A percentile compares a stretch with the other conserved stretches of the same genome.
Evolutionary conservation across 129 eudicot genomes (phyloP).

Genomic region (Arctium minus): DNA sequence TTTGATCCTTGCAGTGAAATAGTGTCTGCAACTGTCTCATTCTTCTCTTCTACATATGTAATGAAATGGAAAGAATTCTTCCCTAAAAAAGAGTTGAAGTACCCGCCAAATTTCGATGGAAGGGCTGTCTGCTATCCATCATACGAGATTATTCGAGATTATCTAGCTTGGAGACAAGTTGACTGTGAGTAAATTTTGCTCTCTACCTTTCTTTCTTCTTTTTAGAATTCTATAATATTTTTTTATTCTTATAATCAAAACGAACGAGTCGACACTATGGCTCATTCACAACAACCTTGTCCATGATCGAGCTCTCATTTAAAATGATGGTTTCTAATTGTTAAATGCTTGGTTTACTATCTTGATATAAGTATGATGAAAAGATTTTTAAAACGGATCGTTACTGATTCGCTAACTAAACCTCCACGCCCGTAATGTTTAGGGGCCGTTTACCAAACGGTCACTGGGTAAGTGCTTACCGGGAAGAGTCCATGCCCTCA

Average conservation of each 20-base stretch:
- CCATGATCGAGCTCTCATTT: not conserved
- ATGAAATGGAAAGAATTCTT: conserved; percentile 72
- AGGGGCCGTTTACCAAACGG: too few relatives aligned
- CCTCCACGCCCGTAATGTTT: too few relatives aligned
- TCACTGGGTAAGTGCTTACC: too few relatives aligned
- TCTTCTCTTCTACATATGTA: conserved; percentile 67
- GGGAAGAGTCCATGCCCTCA: too few relatives aligned
- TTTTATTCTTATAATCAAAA: not conserved
- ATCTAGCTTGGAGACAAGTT: conserved; percentile 98
- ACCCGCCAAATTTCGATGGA: conserved; percentile 84
- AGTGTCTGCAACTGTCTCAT: conserved; percentile 72
- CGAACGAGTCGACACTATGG: not conserved
- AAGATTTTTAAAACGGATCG: too few relatives aligned
- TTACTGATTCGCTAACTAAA: too few relatives aligned
- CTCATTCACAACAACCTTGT: not conserved
- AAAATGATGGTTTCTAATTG: too few relatives aligned
- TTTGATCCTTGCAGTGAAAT: conserved; percentile 49
- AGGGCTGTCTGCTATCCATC: conserved; percentile 93
- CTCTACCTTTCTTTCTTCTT: not conserved
- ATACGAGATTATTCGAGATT: conserved; percentile 65
- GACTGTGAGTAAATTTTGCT: conserved; percentile 59
- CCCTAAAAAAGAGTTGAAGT: conserved; percentile 57
- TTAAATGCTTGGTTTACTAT: too few relatives aligned
- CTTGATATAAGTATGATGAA: too few relatives aligned
- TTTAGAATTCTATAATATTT: not conserved